phyloP scores from a whole-genome alignment of 495 filamentous ascomycete genomes.

The Aspergillus nanangensis region DNA sequence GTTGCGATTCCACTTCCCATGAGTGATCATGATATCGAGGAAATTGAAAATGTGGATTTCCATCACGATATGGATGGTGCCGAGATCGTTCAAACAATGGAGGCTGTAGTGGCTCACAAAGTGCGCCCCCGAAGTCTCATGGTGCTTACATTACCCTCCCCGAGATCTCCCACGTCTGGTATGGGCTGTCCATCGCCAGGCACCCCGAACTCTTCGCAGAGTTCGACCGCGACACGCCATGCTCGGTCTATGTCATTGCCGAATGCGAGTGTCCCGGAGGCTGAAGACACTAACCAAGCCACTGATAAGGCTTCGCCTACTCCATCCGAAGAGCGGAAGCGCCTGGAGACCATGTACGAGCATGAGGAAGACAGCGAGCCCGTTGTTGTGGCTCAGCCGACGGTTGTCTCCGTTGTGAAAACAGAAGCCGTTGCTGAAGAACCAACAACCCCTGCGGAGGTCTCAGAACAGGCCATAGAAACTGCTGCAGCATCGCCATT shows the following conservation, averaged over 20 bases:
- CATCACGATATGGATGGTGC: slow-evolving; percentile 55
- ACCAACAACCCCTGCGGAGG: too few relatives aligned
- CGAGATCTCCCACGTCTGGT: slow-evolving; percentile 32
- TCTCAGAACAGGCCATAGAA: slow-evolving; percentile 6
- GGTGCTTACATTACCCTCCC: slow-evolving; percentile 39
- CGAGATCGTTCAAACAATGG: slow-evolving; percentile 39
- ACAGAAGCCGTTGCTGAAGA: too few relatives aligned
- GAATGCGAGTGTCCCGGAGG: slow-evolving; percentile 24
- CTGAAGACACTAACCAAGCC: slow-evolving; percentile 12
- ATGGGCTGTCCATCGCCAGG: slow-evolving; percentile 28
- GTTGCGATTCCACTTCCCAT: slow-evolving; percentile 60
- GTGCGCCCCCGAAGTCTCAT: slow-evolving; percentile 62
- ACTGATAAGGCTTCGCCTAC: slow-evolving; percentile 23
- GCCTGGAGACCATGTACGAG: slow-evolving; percentile 42
- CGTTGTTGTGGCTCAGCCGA: background rate
- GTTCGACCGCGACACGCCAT: slow-evolving; percentile 25
- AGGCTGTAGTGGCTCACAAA: slow-evolving; percentile 42
- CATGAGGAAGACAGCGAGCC: slow-evolving; percentile 29
- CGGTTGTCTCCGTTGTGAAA: background rate
- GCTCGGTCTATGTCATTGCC: slow-evolving; percentile 55
- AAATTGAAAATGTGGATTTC: slow-evolving; percentile 69
- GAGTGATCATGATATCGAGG: slow-evolving; percentile 62
- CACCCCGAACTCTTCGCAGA: slow-evolving; percentile 15
- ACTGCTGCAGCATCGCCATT: slow-evolving; percentile 12
- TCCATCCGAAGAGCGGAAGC: slow-evolving; percentile 26